A percentile compares a stretch with the other conserved stretches of the same genome.
phyloP scores from a whole-genome alignment of 177 flowering plant species.

The Vitis hybrid region DNA sequence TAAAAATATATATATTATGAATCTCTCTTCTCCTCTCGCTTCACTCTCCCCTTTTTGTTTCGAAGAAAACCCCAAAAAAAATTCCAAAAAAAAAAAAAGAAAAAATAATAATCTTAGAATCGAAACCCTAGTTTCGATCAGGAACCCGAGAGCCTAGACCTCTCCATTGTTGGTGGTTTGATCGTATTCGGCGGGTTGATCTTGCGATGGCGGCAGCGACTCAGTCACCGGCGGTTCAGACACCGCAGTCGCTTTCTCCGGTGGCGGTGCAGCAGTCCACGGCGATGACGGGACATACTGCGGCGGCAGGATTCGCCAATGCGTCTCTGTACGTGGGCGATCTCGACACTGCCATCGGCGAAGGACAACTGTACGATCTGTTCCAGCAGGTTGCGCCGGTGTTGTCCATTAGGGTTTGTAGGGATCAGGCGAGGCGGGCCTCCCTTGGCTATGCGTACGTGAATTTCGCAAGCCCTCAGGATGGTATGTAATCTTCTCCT shows the following conservation, averaged over 20 bases:
- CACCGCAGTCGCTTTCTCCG: constrained; percentile 11
- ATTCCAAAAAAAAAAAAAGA: background rate
- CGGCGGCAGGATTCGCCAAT: constrained; percentile 25
- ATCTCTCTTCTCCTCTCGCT: background rate
- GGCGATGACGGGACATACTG: constrained; percentile 10
- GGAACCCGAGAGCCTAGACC: background rate
- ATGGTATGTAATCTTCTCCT: constrained; percentile 35
- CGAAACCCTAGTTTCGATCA: constrained; percentile 8
- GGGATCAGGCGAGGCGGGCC: constrained; percentile 49
- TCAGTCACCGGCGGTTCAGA: constrained; percentile 12
- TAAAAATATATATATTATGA: background rate
- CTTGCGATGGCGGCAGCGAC: constrained; percentile 21
- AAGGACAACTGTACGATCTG: constrained; percentile 55
- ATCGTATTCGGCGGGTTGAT: background rate
- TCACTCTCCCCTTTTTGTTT: background rate
- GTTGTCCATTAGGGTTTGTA: constrained; percentile 67
- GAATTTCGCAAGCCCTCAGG: constrained; percentile 48
- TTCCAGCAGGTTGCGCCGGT: constrained; percentile 59
- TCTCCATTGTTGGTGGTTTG: background rate
- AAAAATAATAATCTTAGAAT: background rate
- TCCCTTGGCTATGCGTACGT: constrained; percentile 79
- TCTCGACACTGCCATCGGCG: constrained; percentile 59
- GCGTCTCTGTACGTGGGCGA: constrained; percentile 82
- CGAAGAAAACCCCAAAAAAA: constrained; percentile 3
- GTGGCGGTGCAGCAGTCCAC: constrained; percentile 3